Conservation (phyloP, 2,329 filamentous ascomycete species). For the Talaromyces sp. region DNA sequence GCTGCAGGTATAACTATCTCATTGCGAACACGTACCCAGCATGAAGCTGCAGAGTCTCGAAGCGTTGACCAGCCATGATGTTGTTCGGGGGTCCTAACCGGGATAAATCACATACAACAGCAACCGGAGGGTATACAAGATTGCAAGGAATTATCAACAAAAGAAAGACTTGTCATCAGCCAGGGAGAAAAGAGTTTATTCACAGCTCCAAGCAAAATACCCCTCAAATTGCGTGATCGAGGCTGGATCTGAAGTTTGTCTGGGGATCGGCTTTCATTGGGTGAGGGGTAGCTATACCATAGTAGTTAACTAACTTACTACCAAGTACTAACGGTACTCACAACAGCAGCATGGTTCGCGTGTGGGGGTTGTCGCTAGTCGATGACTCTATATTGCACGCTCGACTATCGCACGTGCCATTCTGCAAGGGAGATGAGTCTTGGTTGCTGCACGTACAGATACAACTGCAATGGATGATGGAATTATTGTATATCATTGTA, state of each 20-base stretch:
- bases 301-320: too few species aligned
- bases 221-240: slow-evolving; percentile 16
- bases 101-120: not conserved
- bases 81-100: not conserved
- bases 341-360: too few species aligned
- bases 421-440: too few species aligned
- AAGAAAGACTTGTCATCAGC: not conserved
- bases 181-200: not conserved
- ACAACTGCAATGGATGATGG: too few species aligned
- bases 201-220: not conserved
- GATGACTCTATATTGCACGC: too few species aligned
- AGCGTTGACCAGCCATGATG: slow-evolving; percentile 50
- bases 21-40: slow-evolving; percentile 59
- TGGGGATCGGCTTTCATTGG: not conserved
- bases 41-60: slow-evolving; percentile 82
- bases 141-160: not conserved
- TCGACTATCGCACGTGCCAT: too few species aligned
- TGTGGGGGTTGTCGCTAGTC: too few species aligned
- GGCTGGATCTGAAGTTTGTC: not conserved
- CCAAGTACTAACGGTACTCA: too few species aligned
- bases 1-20: not conserved
- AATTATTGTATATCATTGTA: too few species aligned
- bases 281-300: slow-evolving; percentile 4
- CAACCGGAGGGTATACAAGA: not conserved
- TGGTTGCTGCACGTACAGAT: too few species aligned